Evolutionary conservation across 2,329 filamentous ascomycete species (phyloP), one percentile per base, ranked within the genome.

Genomic region (Claviceps monticola): DNA sequence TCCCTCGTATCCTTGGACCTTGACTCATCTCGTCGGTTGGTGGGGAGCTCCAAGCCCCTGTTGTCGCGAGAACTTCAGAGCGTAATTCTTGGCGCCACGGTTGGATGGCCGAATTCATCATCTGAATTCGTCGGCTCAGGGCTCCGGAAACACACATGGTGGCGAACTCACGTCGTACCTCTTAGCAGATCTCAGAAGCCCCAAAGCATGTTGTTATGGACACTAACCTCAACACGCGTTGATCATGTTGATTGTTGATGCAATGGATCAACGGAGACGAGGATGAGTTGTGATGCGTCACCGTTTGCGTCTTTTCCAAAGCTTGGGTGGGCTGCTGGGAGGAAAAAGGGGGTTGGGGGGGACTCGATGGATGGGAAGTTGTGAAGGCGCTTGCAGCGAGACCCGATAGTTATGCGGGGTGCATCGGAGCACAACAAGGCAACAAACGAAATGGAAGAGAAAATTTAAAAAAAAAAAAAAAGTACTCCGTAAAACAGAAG

Each of bases 151-250:
- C 9, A 21, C 29, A 16, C 21, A 29, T 26, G 21, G 5, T 29
- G 43, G 21, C 26, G 43, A 45, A 14, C 14, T 29, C 19, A 23
- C 19, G 42, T 19, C 42, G 16, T 38, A 14, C 13, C 37, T 29
- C 37, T 29, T 9, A 29, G 23, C 23, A 26, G 13, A 45, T 2
- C n/a, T 26, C 17, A 36, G 9, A 54, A 58, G 51, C 57, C 57
- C 52, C 54, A 49, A 51, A 55, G 51, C 44, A 46, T 34, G 44
- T 29, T 34, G 44, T 46, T 26, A 46, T 16, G 26, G 3, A 19
- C 44, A 26, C 55, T 57, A 34, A 34, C 29, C 29, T 11, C 9
- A 34, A 4, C 29, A 34, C 9, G 29, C 29, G 29, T 34, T 34
- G 29, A 34, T 11, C 11, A 11, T 34, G 9, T 11, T 34, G 29